phyloP scores from a whole-genome alignment of 148 eudicot genomes.

The Amaranthus hypochondriacus region DNA sequence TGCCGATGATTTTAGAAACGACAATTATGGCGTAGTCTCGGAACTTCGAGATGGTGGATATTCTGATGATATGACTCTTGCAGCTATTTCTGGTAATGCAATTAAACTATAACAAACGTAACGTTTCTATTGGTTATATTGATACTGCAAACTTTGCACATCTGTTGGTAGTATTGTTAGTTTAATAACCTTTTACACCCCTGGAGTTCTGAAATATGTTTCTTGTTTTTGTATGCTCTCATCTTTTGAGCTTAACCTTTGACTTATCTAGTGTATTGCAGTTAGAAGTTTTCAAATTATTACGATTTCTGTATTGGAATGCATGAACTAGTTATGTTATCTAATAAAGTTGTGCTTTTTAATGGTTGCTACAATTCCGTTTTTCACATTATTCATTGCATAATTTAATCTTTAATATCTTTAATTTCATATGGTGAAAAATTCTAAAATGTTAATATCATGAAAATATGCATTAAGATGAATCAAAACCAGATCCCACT shows the following conservation, averaged over 20 bases:
- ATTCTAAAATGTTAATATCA: no score
- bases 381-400: no score
- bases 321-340: background rate
- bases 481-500: no score
- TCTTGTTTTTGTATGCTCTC: background rate
- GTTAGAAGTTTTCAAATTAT: background rate
- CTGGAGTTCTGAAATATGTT: background rate
- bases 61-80: conserved; percentile 99
- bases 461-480: no score
- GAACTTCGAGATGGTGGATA: conserved; percentile 94
- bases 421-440: no score
- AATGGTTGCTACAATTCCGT: no score
- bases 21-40: conserved; percentile 78
- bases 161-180: background rate
- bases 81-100: conserved; percentile 80
- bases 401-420: no score
- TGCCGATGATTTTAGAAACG: conserved; percentile 90
- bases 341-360: background rate
- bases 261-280: background rate
- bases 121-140: background rate
- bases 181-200: background rate
- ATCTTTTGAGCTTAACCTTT: background rate
- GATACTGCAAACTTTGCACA: background rate
- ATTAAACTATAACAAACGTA: background rate
- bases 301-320: background rate